Base-by-base conservation (phyloP, 305 asterid genomes). In the Petunia hybrid region DNA sequence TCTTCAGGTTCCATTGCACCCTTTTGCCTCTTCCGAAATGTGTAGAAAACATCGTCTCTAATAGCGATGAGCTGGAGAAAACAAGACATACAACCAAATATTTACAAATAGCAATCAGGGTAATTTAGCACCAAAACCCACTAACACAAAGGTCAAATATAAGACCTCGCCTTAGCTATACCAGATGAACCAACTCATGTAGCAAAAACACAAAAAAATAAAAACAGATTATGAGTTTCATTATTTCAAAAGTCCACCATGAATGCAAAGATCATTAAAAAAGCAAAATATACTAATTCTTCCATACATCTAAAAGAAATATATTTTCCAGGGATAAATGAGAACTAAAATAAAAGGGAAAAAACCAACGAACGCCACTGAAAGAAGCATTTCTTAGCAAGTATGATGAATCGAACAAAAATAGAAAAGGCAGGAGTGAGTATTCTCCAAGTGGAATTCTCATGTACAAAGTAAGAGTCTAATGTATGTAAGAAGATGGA, bases 1-100 rank as follows among this genome's bases (percentile, higher is more conserved):
- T 94, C 98, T 88, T 91, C 92, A 83, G 89, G 97, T 80, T 91
- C 97, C 98, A 96, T 96, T 75, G 86, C 97, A 75, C 98, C 97
- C 85, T 94, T 96, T 78, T 96, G 92, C 89, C 99, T 92, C 85
- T 96, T 96, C 86, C 95, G 86, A 82, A 96, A 96, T 45, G 99
- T 96, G 92, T 96, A 97, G 82, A 96, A 94, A 84, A 96, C 98
- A 85, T 96, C 99, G 67, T 94, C 94, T 85, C 98, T 89, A 82
- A 96, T 94, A 40, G 98, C 81, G 81, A 96, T 80, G 81, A 96
- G 85, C 99, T 96, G 86, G 81, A n/a, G 22, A 59, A 77, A 79
- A 31, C 45, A 73, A 73, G 45, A 1, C 45, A 10, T 70, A 31
- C 61, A 73, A 36, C 46, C 22, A 48, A 51, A 48, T 8, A 9